A percentile compares a stretch with the other conserved stretches of the same genome.
phyloP scores from a whole-genome alignment of 2,329 filamentous ascomycete genomes.

The Xylaria sp. region DNA sequence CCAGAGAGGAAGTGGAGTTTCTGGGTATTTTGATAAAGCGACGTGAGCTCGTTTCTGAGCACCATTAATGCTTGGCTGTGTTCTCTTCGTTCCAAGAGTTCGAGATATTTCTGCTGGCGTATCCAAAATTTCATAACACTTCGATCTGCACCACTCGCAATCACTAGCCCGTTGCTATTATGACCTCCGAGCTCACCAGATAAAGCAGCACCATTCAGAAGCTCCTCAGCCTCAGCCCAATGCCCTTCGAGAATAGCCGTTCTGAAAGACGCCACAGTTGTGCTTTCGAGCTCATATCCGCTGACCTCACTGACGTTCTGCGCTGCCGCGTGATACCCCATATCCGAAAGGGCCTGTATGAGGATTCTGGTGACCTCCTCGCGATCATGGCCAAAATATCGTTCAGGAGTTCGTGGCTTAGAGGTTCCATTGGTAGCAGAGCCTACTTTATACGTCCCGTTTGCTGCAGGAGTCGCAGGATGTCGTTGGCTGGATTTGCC shows the following conservation, averaged over 20 bases:
- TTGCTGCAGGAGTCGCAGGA: slow-evolving; percentile 52
- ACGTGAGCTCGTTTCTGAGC: slow-evolving; percentile 87
- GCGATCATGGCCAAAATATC: slow-evolving; percentile 85
- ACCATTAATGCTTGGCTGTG: slow-evolving; percentile 79
- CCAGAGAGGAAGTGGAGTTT: slow-evolving; percentile 87
- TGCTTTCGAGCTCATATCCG: slow-evolving; percentile 86
- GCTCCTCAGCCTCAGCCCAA: slow-evolving; percentile 85
- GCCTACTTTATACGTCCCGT: slow-evolving; percentile 60
- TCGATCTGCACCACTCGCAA: slow-evolving; percentile 79
- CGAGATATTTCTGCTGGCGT: slow-evolving; percentile 93
- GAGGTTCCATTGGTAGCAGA: slow-evolving; percentile 66
- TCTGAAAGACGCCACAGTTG: slow-evolving; percentile 86
- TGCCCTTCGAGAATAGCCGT: slow-evolving; percentile 80
- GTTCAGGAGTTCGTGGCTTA: slow-evolving; percentile 46
- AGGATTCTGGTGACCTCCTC: slow-evolving; percentile 93
- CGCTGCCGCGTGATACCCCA: slow-evolving; percentile 86
- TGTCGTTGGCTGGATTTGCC: slow-evolving; percentile 62
- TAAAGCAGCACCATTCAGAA: slow-evolving; percentile 70
- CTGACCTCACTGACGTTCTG: slow-evolving; percentile 80
- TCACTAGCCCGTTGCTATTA: slow-evolving; percentile 70
- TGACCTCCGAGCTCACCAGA: slow-evolving; percentile 49
- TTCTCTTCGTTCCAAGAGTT: slow-evolving; percentile 82
- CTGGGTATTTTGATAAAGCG: slow-evolving; percentile 79
- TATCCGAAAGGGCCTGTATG: slow-evolving; percentile 88
- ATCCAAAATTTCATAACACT: slow-evolving; percentile 88